Percentiles rank a stretch among this genome's conserved stretches.
Conservation (phyloP, 192 early-diverging fungal genomes). For the Irineochytrium annulatum region DNA sequence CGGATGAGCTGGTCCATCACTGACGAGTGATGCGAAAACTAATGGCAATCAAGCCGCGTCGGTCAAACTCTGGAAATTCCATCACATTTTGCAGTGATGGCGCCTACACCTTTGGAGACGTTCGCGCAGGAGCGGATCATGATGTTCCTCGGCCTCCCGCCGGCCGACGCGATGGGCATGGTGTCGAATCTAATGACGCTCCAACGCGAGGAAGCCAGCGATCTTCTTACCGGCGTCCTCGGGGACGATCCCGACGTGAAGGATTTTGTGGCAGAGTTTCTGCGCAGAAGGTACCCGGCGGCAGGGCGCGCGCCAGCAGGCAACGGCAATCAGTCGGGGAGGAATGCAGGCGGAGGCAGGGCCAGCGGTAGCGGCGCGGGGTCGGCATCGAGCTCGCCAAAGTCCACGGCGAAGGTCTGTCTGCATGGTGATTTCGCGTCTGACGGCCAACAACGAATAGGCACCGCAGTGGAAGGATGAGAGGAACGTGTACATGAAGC, state of each 20-base stretch:
- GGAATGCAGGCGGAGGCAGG: not conserved
- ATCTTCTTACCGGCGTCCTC: slow-evolving; percentile 32
- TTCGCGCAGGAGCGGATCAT: too few relatives aligned
- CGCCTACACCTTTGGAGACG: too few relatives aligned
- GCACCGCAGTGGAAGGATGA: slow-evolving; percentile 15
- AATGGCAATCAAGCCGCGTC: too few relatives aligned
- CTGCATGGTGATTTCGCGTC: slow-evolving; percentile 1
- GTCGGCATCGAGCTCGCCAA: not conserved
- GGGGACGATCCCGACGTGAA: slow-evolving; percentile 20
- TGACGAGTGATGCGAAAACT: too few relatives aligned
- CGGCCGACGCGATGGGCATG: too few relatives aligned
- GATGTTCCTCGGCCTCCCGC: too few relatives aligned
- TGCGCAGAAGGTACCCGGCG: slow-evolving; percentile 13
- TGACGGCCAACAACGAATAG: not conserved
- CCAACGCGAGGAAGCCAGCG: too few relatives aligned
- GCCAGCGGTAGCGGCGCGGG: not conserved
- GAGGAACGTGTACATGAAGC: slow-evolving; percentile 8
- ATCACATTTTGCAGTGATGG: too few relatives aligned
- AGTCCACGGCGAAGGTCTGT: slow-evolving; percentile 3
- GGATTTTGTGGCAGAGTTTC: slow-evolving; percentile 31
- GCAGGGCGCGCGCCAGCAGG: slow-evolving; percentile 12
- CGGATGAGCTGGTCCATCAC: too few relatives aligned
- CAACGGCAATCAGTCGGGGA: not conserved
- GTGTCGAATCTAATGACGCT: too few relatives aligned
- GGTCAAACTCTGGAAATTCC: too few relatives aligned